Evolutionary conservation across 2,329 filamentous ascomycete genomes (phyloP).

Genomic region (Colletotrichum spaethianum): DNA sequence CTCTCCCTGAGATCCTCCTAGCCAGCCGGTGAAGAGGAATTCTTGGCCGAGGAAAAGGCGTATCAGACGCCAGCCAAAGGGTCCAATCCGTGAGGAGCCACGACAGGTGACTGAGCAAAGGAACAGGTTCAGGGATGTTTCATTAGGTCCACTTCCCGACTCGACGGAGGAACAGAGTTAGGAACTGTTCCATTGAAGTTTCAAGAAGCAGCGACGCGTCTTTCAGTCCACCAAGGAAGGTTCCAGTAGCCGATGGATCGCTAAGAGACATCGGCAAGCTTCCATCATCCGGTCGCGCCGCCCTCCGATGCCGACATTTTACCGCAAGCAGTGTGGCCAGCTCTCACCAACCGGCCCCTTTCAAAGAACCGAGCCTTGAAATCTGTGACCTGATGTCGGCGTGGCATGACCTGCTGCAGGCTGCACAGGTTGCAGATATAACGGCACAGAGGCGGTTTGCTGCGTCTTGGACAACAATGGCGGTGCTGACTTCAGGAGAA

Average conservation of each 20-base stretch:
- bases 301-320: constrained; percentile 20
- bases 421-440: constrained; percentile 30
- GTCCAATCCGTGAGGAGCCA: constrained; percentile 31
- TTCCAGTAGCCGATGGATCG: constrained; percentile 23
- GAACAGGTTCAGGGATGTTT: constrained; percentile 36
- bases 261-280: constrained; percentile 27
- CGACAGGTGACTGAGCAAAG: constrained; percentile 16
- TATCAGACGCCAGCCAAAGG: constrained; percentile 25
- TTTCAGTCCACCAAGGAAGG: constrained; percentile 7
- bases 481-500: background rate
- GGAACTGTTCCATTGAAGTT: constrained; percentile 41
- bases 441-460: constrained; percentile 18
- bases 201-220: constrained; percentile 34
- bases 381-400: constrained; percentile 12
- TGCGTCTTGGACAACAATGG: background rate
- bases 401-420: constrained; percentile 36
- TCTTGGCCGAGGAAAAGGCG: constrained; percentile 30
- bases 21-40: constrained; percentile 24
- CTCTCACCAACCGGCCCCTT: background rate
- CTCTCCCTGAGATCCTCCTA: background rate
- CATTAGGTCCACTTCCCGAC: constrained; percentile 31
- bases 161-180: constrained; percentile 30
- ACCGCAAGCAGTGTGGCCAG: constrained; percentile 4
- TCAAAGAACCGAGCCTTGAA: constrained; percentile 21
- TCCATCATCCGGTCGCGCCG: constrained; percentile 15